A percentile compares a stretch with the other conserved stretches of the same genome.
These are phyloP conservation scores for Limonomyces culmigenus DNA, from an alignment of 1,284 basidiomycete species.

Conservation along the genomic window DNA sequence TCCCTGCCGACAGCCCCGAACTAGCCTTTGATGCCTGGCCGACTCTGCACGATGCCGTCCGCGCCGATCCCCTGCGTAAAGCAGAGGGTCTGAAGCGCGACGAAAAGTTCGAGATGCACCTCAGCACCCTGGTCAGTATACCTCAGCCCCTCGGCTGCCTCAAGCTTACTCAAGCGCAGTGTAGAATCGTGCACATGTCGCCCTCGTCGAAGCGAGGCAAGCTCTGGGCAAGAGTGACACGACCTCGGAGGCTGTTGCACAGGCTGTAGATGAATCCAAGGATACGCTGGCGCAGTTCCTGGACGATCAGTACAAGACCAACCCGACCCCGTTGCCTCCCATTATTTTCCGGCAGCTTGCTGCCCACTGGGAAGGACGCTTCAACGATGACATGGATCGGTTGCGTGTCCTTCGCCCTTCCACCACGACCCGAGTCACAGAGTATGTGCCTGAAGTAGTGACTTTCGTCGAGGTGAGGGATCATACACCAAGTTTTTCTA, in stretches of 20 bases:
- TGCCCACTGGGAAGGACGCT: slow-evolving; percentile 80
- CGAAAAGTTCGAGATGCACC: slow-evolving; percentile 85
- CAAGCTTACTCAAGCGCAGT: slow-evolving; percentile 7
- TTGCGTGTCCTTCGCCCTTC: slow-evolving; percentile 81
- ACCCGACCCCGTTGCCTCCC: slow-evolving; percentile 62
- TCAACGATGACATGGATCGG: slow-evolving; percentile 86
- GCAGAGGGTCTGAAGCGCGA: slow-evolving; percentile 56
- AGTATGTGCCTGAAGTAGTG: slow-evolving; percentile 94
- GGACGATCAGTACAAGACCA: slow-evolving; percentile 47
- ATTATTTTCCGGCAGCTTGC: slow-evolving; percentile 76
- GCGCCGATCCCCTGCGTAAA: slow-evolving; percentile 36
- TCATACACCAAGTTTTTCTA: neutral
- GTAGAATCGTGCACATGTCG: slow-evolving; percentile 36
- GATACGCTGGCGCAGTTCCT: slow-evolving; percentile 63
- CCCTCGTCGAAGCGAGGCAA: slow-evolving; percentile 26
- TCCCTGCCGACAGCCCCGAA: neutral
- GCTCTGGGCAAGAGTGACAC: slow-evolving; percentile 22
- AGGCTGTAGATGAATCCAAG: slow-evolving; percentile 54
- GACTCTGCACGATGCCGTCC: slow-evolving; percentile 29
- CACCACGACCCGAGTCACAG: slow-evolving; percentile 87
- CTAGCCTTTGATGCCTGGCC: slow-evolving; percentile 25
- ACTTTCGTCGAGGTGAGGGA: slow-evolving; percentile 52
- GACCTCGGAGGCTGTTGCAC: slow-evolving; percentile 31
- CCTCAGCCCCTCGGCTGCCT: slow-evolving; percentile 3
- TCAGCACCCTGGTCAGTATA: slow-evolving; percentile 49